phyloP scores from a whole-genome alignment of 2,329 filamentous ascomycete species.

The Colletotrichum somersetense region DNA sequence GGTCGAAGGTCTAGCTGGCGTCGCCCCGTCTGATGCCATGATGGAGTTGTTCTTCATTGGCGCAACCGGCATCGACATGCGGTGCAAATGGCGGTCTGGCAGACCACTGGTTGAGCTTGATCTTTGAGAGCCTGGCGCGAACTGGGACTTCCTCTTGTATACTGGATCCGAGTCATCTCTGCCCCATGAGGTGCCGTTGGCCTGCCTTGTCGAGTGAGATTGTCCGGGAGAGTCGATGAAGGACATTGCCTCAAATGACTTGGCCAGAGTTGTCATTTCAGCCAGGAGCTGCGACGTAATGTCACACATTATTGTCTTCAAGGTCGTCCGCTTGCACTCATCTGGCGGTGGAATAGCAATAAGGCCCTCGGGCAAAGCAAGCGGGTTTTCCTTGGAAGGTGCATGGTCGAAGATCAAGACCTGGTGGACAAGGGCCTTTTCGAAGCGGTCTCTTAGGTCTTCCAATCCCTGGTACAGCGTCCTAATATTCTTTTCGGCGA shows the following conservation, averaged over 20 bases:
- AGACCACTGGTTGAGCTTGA: constrained; percentile 67
- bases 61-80: constrained; percentile 86
- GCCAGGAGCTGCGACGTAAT: constrained; percentile 80
- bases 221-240: constrained; percentile 82
- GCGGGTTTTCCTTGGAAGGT: constrained; percentile 59
- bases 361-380: constrained; percentile 75
- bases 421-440: constrained; percentile 82
- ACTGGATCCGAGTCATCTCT: constrained; percentile 55
- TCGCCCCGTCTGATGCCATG: constrained; percentile 60
- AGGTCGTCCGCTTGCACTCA: constrained; percentile 80
- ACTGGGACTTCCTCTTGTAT: constrained; percentile 69
- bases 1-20: constrained; percentile 64
- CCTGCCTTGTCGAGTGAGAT: constrained; percentile 54
- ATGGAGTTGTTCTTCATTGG: constrained; percentile 59
- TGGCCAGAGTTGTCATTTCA: constrained; percentile 81
- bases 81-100: constrained; percentile 71
- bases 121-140: constrained; percentile 60
- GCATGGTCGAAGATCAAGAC: constrained; percentile 84
- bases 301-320: constrained; percentile 85
- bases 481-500: constrained; percentile 69
- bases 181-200: constrained; percentile 58
- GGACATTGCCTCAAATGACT: constrained; percentile 78
- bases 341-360: constrained; percentile 77
- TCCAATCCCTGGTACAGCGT: constrained; percentile 76
- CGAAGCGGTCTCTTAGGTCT: constrained; percentile 77